Base-by-base conservation (phyloP, 164 flowering plant genomes). In the Nelumbo lutea region DNA sequence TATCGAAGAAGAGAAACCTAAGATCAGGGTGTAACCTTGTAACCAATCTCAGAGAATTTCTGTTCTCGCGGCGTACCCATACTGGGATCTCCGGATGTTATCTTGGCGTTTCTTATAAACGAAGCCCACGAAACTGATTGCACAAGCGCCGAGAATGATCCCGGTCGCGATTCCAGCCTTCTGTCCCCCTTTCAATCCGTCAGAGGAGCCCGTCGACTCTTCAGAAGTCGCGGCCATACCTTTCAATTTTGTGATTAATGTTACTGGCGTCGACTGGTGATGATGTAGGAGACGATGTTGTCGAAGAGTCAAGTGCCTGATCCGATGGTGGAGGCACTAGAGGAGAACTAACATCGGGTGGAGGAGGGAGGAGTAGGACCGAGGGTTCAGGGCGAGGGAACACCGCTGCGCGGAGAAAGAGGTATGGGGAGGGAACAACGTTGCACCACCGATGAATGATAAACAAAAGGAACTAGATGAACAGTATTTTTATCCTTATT, bases 71-170 rank as follows among this genome's bases (percentile, higher is more conserved):
- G 70, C 67, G 68, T 69, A 73, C 6, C 73, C 68, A 67, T 69
- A 73, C 68, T 39, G 63, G 3, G 73, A 11, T 38, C 79, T 68
- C 55, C 68, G 71, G 43, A 77, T 62, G 52, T 77, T 77, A 38
- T 47, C 48, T 6, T 50, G 68, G 27, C 79, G 67, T 60, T 77
- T 77, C 76, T 66, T 73, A 74, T 77, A 77, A 5, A 77, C 70
- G 8, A 65, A 15, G 1, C 65, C 76, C 4, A 57, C 74, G 0
- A 73, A n/a, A 1, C 68, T 73, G 10, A 77, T 61, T 14, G 63
- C 2, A 40, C 55, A 14, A n/a, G 65, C 76, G 3, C 65, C 76
- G 47, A 59, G 6, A 6, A 77, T 52, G 14, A 73, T 76, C 48
- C 76, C 79, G 14, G 70, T 4, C 3, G 65, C 71, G 55, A 70